Base-by-base conservation (phyloP, 2,329 filamentous ascomycete genomes). In the Alternaria postmessia region DNA sequence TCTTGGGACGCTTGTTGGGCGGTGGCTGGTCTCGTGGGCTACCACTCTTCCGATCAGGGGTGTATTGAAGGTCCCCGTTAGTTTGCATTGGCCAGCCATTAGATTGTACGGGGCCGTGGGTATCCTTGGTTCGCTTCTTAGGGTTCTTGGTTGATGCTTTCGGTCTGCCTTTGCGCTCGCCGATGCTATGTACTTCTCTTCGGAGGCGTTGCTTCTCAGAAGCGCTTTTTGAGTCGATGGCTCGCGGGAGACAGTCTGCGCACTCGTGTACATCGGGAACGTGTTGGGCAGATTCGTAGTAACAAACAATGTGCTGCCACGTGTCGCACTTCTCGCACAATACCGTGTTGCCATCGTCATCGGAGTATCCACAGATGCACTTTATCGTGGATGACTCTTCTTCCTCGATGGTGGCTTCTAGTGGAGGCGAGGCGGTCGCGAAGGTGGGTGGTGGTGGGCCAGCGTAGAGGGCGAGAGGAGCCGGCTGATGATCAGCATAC, bases 301-400 rank as follows among this genome's bases (percentile, higher is more conserved):
- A 98, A 81, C 95, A 99, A 77, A 93, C 90, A 72, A 97, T 96
- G 80, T 99, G 95, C 81, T 99, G 95, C 95, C 95, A 99, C 51
- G 93, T 95, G 77, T 97, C 92, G 84, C 95, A 99, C 60, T 86
- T 88, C 78, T 98, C 95, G 85, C 95, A 99, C 80, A 94, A 93
- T 64, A 99, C 96, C 61, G 95, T 99, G 80, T 92, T 94, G 80
- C 95, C 95, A 84, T 99, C 95, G 84, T 99, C 95, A 83, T 96
- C 93, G 78, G 88, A 84, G 80, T 91, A 97, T 78, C 89, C 89
- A 82, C 95, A 99, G 72, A 98, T 96, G 86, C 95, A 99, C 85
- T 96, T 97, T 83, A 98, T 97, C 61, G 92, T 96, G 79, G 96
- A 96, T 18, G 91, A 91, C 80, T 94, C 91, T 80, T 94, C 91